Percentiles rank a stretch among this genome's conserved stretches.
Conservation (phyloP, 2,329 filamentous ascomycete species). For the Pseudocercospora crystallina region DNA sequence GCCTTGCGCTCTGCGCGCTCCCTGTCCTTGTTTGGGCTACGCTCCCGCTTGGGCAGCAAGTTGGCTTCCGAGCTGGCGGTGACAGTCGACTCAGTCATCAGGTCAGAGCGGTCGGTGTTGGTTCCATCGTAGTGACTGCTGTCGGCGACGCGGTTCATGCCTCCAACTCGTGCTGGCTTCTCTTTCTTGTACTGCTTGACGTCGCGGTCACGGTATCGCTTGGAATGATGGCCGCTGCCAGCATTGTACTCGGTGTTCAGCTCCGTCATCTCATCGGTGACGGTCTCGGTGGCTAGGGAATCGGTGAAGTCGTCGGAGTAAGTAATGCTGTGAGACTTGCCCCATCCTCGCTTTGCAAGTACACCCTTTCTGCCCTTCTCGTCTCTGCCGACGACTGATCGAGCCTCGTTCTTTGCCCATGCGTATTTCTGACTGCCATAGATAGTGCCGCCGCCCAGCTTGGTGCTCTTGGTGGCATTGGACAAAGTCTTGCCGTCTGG, state of each 20-base stretch:
- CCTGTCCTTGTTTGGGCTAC: constrained; percentile 33
- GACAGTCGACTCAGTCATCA: constrained; percentile 45
- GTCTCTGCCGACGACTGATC: constrained; percentile 45
- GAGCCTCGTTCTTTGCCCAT: constrained; percentile 39
- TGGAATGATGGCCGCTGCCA: constrained; percentile 38
- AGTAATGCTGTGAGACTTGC: constrained; percentile 43
- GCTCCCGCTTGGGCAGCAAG: constrained; percentile 29
- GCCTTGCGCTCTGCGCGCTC: constrained; percentile 41
- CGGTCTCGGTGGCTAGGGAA: constrained; percentile 29
- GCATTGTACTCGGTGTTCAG: constrained; percentile 24
- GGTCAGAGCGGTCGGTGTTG: constrained; percentile 62
- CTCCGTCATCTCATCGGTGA: constrained; percentile 34
- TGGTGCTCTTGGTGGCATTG: constrained; percentile 77
- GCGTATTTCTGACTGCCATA: constrained; percentile 61
- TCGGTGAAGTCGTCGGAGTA: constrained; percentile 46
- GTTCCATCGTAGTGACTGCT: constrained; percentile 78
- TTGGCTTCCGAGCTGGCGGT: constrained; percentile 49
- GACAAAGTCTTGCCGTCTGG: constrained; percentile 84
- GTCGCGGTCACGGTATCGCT: constrained; percentile 59
- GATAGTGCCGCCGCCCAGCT: constrained; percentile 79
- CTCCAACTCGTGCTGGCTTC: constrained; percentile 81
- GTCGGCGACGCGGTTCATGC: constrained; percentile 80
- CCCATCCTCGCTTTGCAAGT: constrained; percentile 39
- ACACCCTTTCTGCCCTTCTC: constrained; percentile 44
- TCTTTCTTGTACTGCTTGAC: constrained; percentile 84